Evolutionary conservation across 2,329 filamentous ascomycete species (phyloP), one percentile per base, ranked within the genome.

Genomic region (Colletotrichum navitas): DNA sequence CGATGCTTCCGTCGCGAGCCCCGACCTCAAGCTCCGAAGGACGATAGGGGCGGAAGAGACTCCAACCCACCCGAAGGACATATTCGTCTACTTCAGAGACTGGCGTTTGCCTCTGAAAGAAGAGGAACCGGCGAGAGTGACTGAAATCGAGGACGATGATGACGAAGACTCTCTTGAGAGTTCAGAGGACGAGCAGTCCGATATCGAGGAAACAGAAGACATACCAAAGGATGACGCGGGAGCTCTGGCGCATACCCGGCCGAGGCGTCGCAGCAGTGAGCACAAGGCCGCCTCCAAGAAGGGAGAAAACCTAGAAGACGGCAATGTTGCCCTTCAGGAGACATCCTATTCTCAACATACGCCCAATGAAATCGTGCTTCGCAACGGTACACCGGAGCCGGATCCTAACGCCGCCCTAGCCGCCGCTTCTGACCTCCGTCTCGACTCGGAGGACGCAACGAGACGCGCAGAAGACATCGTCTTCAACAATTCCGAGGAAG

Each of bases 1-100:
- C 24, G 64, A 67, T 24, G 64, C 64, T 10, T 52, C 45, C n/a
- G 5, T 54, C 6, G 11, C 2, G 21, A 41, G 26, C 11, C 45
- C 56, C 3, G 26, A 34, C 3, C 47, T 67, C 32, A 34, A n/a
- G 5, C 2, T 8, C 14, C 36, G 58, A 14, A 29, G 56, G 16
- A 18, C 24, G 24, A 34, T 5, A 12, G 63, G n/a, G 21, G 54
- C 43, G 5, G 32, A 54, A 32, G 64, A 55, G 32, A 36, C 47
- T 0, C 56, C 45, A 1, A 62, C 45, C 2, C 64, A 67, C 2
- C 64, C 64, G 2, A 67, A 67, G 45, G 64, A 67, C 11, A 60
- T 67, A 5, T 67, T 67, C 21, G 45, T 39, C 14, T 67, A 52
- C 55, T 67, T 67, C 12, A 51, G 56, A 52, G 64, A 67, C 39